A percentile compares a stretch with the other conserved stretches of the same genome.
Conservation (phyloP, 805 yeast genomes). For the Hanseniaspora jakobsenii region DNA sequence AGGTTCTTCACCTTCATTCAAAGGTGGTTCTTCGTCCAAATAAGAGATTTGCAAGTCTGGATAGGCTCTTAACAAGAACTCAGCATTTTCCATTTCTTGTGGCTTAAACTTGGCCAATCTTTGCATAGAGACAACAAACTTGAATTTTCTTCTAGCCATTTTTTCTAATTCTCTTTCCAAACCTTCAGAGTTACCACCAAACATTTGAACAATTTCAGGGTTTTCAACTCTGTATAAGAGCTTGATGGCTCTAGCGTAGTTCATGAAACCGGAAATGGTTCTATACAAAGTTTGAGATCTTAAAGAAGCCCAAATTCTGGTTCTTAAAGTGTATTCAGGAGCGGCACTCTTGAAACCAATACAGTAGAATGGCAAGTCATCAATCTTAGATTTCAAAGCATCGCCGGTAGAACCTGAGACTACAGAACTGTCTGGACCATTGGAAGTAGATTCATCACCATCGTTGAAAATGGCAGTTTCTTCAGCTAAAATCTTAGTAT, state of each 20-base stretch:
- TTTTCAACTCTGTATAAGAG: slow-evolving; percentile 87
- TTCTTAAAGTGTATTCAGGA: slow-evolving; percentile 89
- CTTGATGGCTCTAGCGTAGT: slow-evolving; percentile 91
- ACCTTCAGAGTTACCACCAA: slow-evolving; percentile 97
- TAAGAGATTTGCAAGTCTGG: slow-evolving; percentile 85
- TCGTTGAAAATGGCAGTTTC: slow-evolving; percentile 66
- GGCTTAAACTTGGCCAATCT: slow-evolving; percentile 58
- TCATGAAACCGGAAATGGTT: slow-evolving; percentile 97
- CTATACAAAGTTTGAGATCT: slow-evolving; percentile 94
- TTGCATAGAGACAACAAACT: slow-evolving; percentile 77
- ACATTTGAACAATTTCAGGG: slow-evolving; percentile 92
- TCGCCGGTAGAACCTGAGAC: slow-evolving; percentile 42
- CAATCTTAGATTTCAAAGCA: slow-evolving; percentile 68
- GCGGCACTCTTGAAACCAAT: slow-evolving; percentile 97
- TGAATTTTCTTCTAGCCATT: slow-evolving; percentile 76
- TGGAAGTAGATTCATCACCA: slow-evolving; percentile 7
- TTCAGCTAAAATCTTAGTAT: slow-evolving; percentile 88
- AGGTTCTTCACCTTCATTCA: slow-evolving; percentile 56
- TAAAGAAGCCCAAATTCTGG: slow-evolving; percentile 96
- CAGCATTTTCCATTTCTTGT: slow-evolving; percentile 70
- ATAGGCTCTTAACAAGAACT: slow-evolving; percentile 67
- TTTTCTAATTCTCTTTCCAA: slow-evolving; percentile 86
- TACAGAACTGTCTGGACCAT: slow-evolving; percentile 14
- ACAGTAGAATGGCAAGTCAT: slow-evolving; percentile 86
- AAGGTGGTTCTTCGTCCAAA: slow-evolving; percentile 82